A percentile compares a stretch with the other conserved stretches of the same genome.
phyloP scores from a whole-genome alignment of 1,284 basidiomycete species.

The Caloboletus firmus region DNA sequence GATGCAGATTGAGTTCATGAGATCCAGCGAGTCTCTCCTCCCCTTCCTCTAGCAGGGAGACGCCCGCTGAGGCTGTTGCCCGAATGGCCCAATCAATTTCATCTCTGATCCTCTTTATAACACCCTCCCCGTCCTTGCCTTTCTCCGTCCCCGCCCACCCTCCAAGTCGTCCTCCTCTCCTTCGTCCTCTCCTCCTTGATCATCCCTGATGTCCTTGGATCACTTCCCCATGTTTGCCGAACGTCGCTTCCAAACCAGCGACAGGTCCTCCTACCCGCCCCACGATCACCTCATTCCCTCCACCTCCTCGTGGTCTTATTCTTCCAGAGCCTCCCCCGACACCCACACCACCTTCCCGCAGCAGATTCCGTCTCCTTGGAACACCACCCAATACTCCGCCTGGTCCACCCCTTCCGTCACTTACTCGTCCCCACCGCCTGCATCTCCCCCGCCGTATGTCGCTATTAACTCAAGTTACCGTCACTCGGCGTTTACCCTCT shows the following conservation, averaged over 20 bases:
- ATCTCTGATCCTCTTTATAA: constrained; percentile 35
- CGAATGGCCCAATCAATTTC: constrained; percentile 20
- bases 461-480: constrained; percentile 25
- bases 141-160: constrained; percentile 11
- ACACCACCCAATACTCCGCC: constrained; percentile 16
- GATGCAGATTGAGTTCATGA: constrained; percentile 26
- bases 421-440: constrained; percentile 25
- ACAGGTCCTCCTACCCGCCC: constrained; percentile 24
- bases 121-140: constrained; percentile 11
- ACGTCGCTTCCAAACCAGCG: constrained; percentile 33
- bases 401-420: constrained; percentile 24
- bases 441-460: constrained; percentile 31
- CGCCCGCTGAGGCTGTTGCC: background rate
- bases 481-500: constrained; percentile 23
- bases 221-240: constrained; percentile 34
- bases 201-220: constrained; percentile 39
- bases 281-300: constrained; percentile 27
- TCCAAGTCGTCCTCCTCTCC: too few relatives aligned
- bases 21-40: constrained; percentile 11
- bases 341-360: constrained; percentile 12
- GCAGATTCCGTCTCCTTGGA: constrained; percentile 25
- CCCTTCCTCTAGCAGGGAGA: background rate
- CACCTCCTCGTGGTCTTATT: constrained; percentile 29
- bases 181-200: too few relatives aligned
- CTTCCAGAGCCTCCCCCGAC: constrained; percentile 27